Conservation (phyloP, 768 basidiomycete genomes). For the Agrocybe praecox region DNA sequence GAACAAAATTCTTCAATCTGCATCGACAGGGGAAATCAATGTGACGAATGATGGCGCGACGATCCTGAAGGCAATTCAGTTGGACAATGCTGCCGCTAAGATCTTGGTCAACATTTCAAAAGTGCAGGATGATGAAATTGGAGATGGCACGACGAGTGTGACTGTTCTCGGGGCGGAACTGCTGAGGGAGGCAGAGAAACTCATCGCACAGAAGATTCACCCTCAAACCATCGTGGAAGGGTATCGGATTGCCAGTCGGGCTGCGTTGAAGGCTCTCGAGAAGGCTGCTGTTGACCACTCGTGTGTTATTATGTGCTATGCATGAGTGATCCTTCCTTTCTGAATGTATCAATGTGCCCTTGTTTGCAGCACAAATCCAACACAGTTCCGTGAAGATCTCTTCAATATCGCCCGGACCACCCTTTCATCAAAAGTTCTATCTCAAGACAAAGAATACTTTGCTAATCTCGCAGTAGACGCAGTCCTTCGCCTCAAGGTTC, state of each 20-base stretch:
- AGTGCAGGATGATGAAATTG: conserved; percentile 99
- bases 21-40: conserved; percentile 86
- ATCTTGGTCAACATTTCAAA: conserved; percentile 99
- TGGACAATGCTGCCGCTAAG: conserved; percentile 99
- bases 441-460: conserved; percentile 98
- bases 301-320: conserved; percentile 44
- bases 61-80: conserved; percentile 94
- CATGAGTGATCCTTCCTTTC: neutral
- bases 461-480: conserved; percentile 97
- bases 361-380: conserved; percentile 61
- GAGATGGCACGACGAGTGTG: conserved; percentile 92
- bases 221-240: conserved; percentile 99
- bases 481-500: conserved; percentile 86
- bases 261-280: conserved; percentile 86
- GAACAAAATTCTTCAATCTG: conserved; percentile 99
- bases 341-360: neutral
- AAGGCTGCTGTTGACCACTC: conserved; percentile 80
- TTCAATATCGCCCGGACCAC: conserved; percentile 98
- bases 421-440: conserved; percentile 91
- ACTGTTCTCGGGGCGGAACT: conserved; percentile 92
- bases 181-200: conserved; percentile 92
- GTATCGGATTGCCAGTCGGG: conserved; percentile 87
- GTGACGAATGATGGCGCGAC: conserved; percentile 99
- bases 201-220: conserved; percentile 91
- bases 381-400: conserved; percentile 83